Percentiles rank a stretch among this genome's conserved stretches.
Conservation (phyloP, 305 asterid genomes). For the Vinca major region DNA sequence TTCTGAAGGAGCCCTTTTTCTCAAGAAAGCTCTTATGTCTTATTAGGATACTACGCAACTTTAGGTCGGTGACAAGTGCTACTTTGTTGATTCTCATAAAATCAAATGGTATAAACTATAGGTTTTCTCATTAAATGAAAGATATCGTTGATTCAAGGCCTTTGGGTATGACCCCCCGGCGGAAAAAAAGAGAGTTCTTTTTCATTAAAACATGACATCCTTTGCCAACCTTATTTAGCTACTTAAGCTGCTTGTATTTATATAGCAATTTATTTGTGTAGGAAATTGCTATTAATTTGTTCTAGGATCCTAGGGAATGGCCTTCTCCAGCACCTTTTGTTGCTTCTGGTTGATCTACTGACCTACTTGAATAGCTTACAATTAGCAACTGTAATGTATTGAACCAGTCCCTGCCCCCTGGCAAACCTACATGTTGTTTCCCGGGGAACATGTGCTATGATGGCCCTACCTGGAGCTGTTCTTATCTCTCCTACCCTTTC, state of each 20-base stretch:
- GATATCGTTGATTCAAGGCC: neutral
- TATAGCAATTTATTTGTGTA: neutral
- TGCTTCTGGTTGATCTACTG: neutral
- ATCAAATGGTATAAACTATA: slow-evolving; percentile 1
- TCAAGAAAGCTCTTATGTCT: slow-evolving; percentile 75
- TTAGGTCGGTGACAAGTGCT: slow-evolving; percentile 45
- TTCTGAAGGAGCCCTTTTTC: slow-evolving; percentile 67
- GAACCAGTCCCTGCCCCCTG: neutral
- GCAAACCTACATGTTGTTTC: neutral
- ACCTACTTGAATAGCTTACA: neutral
- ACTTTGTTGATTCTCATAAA: neutral
- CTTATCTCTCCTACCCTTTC: neutral
- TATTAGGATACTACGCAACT: slow-evolving; percentile 54
- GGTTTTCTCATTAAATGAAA: neutral
- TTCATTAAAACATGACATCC: neutral
- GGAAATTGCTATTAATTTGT: neutral
- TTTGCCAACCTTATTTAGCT: neutral
- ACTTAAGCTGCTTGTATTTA: neutral
- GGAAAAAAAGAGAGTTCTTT: neutral
- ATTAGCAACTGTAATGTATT: neutral
- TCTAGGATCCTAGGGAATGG: neutral
- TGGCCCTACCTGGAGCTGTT: neutral
- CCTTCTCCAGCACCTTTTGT: neutral
- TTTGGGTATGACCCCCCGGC: neutral
- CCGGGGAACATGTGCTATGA: neutral